Percentiles rank a stretch among this genome's conserved stretches.
Evolutionary conservation across 1,284 basidiomycete genomes (phyloP).

Genomic region (Anthracocystis panici-leucophaei): DNA sequence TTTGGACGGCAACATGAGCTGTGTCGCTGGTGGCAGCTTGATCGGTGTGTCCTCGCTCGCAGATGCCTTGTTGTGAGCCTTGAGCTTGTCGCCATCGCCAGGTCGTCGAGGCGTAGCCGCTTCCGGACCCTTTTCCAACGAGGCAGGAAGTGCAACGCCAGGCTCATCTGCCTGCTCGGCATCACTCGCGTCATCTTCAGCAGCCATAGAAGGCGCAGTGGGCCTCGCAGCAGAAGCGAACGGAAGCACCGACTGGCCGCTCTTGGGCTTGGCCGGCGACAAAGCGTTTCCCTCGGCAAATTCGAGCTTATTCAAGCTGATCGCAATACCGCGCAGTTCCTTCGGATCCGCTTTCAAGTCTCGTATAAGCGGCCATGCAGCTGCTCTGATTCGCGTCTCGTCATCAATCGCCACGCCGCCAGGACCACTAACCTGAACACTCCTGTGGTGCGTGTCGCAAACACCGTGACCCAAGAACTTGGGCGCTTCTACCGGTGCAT

Average conservation of each 20-base stretch:
- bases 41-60: background rate
- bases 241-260: conserved; percentile 34
- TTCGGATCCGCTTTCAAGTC: conserved; percentile 81
- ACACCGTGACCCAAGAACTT: conserved; percentile 96
- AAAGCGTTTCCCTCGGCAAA: conserved; percentile 47
- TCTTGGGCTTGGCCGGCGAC: conserved; percentile 28
- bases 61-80: background rate
- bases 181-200: conserved; percentile 22
- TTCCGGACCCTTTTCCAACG: conserved; percentile 34
- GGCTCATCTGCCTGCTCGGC: conserved; percentile 29
- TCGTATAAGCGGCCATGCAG: conserved; percentile 81
- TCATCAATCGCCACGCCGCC: conserved; percentile 77
- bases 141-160: conserved; percentile 22
- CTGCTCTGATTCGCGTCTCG: conserved; percentile 78
- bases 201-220: background rate
- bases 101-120: conserved; percentile 37
- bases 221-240: conserved; percentile 17
- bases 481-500: conserved; percentile 89
- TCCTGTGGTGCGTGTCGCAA: conserved; percentile 86
- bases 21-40: conserved; percentile 33
- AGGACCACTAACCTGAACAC: conserved; percentile 73
- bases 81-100: background rate
- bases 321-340: conserved; percentile 91
- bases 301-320: conserved; percentile 89
- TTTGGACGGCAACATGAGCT: conserved; percentile 56